Conservation (phyloP, 2,329 filamentous ascomycete species). For the Nemania bipapillata region DNA sequence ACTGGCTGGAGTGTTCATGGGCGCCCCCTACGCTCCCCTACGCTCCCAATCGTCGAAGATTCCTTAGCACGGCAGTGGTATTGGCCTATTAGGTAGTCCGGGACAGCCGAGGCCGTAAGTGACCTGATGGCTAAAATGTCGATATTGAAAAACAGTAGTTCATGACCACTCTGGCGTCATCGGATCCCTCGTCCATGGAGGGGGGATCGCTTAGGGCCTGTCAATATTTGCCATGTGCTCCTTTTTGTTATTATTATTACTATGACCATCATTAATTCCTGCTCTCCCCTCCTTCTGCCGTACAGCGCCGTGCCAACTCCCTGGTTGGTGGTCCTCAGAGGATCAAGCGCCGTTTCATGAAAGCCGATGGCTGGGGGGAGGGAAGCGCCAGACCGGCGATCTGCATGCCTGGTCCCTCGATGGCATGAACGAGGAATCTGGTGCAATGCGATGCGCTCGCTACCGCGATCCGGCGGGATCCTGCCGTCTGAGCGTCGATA, state of each 20-base stretch:
- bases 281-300: no score
- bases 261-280: no score
- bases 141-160: slow-evolving; percentile 34
- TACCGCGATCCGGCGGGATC: slow-evolving; percentile 13
- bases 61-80: slow-evolving; percentile 35
- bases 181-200: slow-evolving; percentile 14
- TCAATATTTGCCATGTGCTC: slow-evolving; percentile 14
- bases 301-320: slow-evolving; percentile 25
- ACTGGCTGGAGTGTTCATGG: slow-evolving; percentile 27
- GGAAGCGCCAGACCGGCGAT: slow-evolving; percentile 31
- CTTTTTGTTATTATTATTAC: slow-evolving; percentile 1
- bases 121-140: slow-evolving; percentile 39
- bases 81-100: slow-evolving; percentile 47
- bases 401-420: slow-evolving; percentile 26
- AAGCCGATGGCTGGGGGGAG: slow-evolving; percentile 30
- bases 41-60: slow-evolving; percentile 16
- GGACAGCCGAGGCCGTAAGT: slow-evolving; percentile 44
- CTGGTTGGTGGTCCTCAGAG: slow-evolving; percentile 40
- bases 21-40: slow-evolving; percentile 19
- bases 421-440: slow-evolving; percentile 22
- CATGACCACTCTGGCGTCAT: slow-evolving; percentile 31
- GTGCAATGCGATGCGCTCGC: slow-evolving; percentile 23
- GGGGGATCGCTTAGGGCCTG: slow-evolving; percentile 2
- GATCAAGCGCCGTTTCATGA: slow-evolving; percentile 46
- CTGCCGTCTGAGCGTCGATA: slow-evolving; percentile 29